Conservation (phyloP, 495 filamentous ascomycete species). For the Hamigera avellanea region DNA sequence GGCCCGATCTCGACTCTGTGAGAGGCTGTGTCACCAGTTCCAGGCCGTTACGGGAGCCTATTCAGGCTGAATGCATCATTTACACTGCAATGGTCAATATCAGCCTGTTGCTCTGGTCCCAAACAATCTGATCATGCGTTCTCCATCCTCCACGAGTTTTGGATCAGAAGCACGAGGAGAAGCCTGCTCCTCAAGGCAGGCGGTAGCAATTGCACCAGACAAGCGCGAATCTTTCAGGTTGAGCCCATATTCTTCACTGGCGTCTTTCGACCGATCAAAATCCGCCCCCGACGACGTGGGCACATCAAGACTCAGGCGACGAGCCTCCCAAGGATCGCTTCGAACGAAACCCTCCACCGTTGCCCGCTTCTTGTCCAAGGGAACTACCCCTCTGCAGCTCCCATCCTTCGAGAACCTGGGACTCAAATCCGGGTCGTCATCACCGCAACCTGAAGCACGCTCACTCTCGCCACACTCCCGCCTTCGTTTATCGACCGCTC, state of each 20-base stretch:
- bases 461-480: slow-evolving; percentile 26
- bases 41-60: no score
- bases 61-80: no score
- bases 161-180: slow-evolving; percentile 8
- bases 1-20: no score
- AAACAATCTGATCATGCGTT: slow-evolving; percentile 21
- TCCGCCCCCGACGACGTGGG: no score
- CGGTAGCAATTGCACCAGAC: slow-evolving; percentile 6
- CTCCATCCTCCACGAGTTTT: slow-evolving; percentile 9
- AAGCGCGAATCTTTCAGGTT: slow-evolving; percentile 6
- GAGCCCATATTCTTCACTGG: slow-evolving; percentile 5
- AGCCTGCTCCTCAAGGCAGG: slow-evolving; percentile 4
- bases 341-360: slow-evolving; percentile 27
- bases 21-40: no score
- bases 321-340: slow-evolving; percentile 31
- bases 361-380: slow-evolving; percentile 29
- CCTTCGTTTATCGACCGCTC: slow-evolving; percentile 24
- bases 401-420: slow-evolving; percentile 31
- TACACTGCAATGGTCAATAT: slow-evolving; percentile 3
- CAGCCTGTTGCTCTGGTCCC: slow-evolving; percentile 15
- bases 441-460: slow-evolving; percentile 15
- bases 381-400: slow-evolving; percentile 25
- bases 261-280: no score
- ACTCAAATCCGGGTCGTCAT: slow-evolving; percentile 14
- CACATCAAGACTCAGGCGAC: slow-evolving; percentile 16